These are phyloP conservation scores for Luffa aegyptiaca DNA, from an alignment of 306 rosid species.

Conservation along the genomic window DNA sequence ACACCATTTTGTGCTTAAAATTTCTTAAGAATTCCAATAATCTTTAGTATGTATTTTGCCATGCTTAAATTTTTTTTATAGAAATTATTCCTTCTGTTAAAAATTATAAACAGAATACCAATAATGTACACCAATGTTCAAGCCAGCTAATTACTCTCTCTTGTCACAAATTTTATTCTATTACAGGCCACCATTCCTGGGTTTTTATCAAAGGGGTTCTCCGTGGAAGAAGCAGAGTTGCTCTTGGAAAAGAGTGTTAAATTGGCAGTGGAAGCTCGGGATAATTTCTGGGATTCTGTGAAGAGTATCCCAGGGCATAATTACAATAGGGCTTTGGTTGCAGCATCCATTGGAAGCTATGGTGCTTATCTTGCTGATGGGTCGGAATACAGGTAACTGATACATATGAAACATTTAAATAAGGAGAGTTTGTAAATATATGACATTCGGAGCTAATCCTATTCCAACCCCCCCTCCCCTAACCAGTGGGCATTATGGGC, in stretches of 20 bases:
- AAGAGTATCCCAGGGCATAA: slow-evolving; percentile 29
- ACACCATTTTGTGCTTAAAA: neutral
- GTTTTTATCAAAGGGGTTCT: slow-evolving; percentile 59
- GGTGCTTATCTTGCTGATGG: slow-evolving; percentile 98
- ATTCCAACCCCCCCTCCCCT: neutral
- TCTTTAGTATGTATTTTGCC: neutral
- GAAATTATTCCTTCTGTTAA: neutral
- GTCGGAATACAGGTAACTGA: slow-evolving; percentile 66
- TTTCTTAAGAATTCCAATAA: neutral
- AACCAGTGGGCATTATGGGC: slow-evolving; percentile 61
- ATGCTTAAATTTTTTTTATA: neutral
- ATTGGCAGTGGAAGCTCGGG: slow-evolving; percentile 77
- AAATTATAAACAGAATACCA: neutral
- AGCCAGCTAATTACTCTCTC: neutral
- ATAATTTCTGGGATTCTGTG: slow-evolving; percentile 53
- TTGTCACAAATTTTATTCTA: neutral
- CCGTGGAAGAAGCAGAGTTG: slow-evolving; percentile 54
- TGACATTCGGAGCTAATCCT: neutral
- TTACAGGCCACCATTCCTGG: slow-evolving; percentile 72
- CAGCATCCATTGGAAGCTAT: slow-evolving; percentile 91
- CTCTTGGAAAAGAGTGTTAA: slow-evolving; percentile 55
- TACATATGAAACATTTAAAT: neutral
- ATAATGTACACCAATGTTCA: neutral
- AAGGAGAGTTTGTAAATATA: neutral
- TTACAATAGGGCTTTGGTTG: slow-evolving; percentile 57